Conservation (phyloP, 257 asterid genomes). For the Anisodus acutangulus region DNA sequence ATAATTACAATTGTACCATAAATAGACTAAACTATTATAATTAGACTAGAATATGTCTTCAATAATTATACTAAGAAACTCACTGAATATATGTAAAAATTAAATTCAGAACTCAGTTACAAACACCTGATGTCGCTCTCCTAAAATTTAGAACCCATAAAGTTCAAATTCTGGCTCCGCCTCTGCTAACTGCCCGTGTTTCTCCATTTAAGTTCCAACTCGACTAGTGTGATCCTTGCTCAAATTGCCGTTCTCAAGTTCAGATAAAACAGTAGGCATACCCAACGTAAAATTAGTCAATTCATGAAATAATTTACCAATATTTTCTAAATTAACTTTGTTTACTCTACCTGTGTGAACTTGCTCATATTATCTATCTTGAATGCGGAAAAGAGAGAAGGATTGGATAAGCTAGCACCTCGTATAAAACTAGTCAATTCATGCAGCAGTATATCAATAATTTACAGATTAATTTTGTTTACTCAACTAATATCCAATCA, state of each 20-base stretch:
- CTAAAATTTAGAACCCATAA: neutral
- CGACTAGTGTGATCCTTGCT: neutral
- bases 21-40: too few relatives aligned
- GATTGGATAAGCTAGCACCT: too few relatives aligned
- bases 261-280: neutral
- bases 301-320: neutral
- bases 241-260: accelerated
- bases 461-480: neutral
- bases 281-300: neutral
- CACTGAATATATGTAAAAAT: too few relatives aligned
- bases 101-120: too few relatives aligned
- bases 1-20: too few relatives aligned
- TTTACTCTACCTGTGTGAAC: neutral
- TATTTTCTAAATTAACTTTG: neutral
- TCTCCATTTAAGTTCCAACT: neutral
- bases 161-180: accelerated
- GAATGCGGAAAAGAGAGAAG: too few relatives aligned
- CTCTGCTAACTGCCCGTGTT: accelerated
- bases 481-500: neutral
- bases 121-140: too few relatives aligned
- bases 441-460: too few relatives aligned
- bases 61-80: too few relatives aligned
- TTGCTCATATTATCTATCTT: too few relatives aligned
- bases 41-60: too few relatives aligned
- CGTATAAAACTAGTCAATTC: too few relatives aligned